Base-by-base conservation (phyloP, 352 stramenopile species). In the Phytophthora agathidicida region DNA sequence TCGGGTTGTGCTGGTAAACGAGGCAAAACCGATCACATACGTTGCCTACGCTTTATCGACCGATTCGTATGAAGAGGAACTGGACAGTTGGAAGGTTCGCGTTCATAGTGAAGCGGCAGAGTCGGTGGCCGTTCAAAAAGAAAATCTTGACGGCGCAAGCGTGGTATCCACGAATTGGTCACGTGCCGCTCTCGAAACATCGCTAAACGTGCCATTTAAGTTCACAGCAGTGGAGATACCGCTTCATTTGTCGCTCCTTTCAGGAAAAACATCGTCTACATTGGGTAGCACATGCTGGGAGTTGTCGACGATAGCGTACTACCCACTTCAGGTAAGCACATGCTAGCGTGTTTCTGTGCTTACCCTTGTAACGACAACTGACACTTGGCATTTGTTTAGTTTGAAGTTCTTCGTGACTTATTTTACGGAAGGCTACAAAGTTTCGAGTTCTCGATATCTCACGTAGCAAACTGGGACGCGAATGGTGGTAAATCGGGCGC, bases 401-500 rank as follows among this genome's bases (percentile, higher is more conserved):
- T 98, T 68, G 93, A 98, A 42, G 83, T 98, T 36, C 75, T 99
- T 37, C 91, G 96, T 5, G 83, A 97, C 31, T 80, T 99, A 10
- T 94, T 94, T 41, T 94, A 86, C 37, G 82, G 80, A 3, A 77
- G 50, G 42, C 62, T 82, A 11, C 69, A 71, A 20, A 75, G 73
- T 26, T 97, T 88, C 46, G 57, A 94, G n/a, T 88, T 87, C 47
- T 96, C 86, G 3, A 83, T 96, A 55, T 82, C 89, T 5, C 77
- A 93, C 23, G 85, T 94, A 13, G 70, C 81, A 52, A 77, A 78
- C 22, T 99, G 95, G 96, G 80, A 96, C 36, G 94, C 96, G 13
- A 98, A 90, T 56, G 97, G 97, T 23, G 97, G 97, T 28, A 99
- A 99, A 78, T 98, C 93, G 8, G 96, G 96, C 13, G 97, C 97